Evolutionary conservation across 2,329 filamentous ascomycete genomes (phyloP).

Genomic region (Neurospora sp.): DNA sequence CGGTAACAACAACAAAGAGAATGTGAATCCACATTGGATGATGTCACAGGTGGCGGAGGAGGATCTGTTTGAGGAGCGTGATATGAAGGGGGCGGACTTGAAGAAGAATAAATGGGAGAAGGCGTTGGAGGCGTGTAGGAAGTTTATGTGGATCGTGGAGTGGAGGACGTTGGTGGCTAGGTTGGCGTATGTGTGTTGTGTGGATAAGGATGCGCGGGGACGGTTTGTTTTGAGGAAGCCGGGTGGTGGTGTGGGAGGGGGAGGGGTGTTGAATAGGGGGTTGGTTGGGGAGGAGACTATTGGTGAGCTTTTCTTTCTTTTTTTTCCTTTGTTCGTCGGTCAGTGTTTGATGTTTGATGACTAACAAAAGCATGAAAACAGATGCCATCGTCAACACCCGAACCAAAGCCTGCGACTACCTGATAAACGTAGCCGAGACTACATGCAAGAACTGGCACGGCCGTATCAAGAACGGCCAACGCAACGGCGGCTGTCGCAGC

Average conservation of each 20-base stretch:
- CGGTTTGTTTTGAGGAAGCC: slow-evolving; percentile 1
- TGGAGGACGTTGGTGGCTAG: slow-evolving; percentile 1
- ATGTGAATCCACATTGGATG: background rate
- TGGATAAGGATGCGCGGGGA: background rate
- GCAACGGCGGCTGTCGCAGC: background rate
- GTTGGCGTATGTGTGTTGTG: slow-evolving; percentile 6
- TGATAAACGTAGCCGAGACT: background rate
- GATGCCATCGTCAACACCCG: slow-evolving; percentile 1
- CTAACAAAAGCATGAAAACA: background rate
- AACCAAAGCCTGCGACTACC: background rate
- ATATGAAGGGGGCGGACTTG: background rate
- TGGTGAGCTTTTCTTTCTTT: slow-evolving; percentile 1
- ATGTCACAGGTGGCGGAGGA: background rate
- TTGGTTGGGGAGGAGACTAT: slow-evolving; percentile 1
- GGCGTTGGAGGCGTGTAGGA: slow-evolving; percentile 1
- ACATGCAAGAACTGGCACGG: background rate
- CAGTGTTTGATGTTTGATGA: background rate
- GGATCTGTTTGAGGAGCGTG: background rate
- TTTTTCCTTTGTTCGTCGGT: background rate
- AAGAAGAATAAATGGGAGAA: slow-evolving; percentile 1
- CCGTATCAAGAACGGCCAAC: slow-evolving; percentile 1
- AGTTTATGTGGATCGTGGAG: slow-evolving; percentile 4
- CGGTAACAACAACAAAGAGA: background rate
- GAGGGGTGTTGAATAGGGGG: background rate
- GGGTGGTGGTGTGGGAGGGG: background rate